Base-by-base conservation (phyloP, 116 monocot genomes). In the Cymodocea nodosa region DNA sequence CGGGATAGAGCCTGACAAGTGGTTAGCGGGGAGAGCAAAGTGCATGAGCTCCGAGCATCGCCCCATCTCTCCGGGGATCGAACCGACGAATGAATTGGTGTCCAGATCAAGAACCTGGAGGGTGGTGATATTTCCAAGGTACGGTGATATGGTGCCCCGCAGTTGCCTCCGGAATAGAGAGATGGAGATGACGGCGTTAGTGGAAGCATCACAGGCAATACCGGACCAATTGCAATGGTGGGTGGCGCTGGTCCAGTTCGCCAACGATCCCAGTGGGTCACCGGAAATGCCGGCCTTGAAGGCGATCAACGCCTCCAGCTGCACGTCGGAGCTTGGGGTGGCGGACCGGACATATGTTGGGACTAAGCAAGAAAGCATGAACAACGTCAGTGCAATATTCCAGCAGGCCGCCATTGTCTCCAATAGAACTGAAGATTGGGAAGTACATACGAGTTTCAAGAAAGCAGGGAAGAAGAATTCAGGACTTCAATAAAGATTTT, bases 171-270 rank as follows among this genome's bases (percentile, higher is more conserved):
- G 63, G 34, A 11, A 8, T 11, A 94, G 68, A 39, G 68, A 63
- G 10, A 89, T 80, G 10, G 80, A 77, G 11, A 81, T 40, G 23
- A 94, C 79, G 4, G 64, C 18, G 25, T 67, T 59, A 34, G 82
- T 74, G 15, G 78, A 60, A 51, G 79, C 34, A 63, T 86, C 86
- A 49, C 89, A 94, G 18, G 79, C 40, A 62, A 94, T 63, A 37
- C 94, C 94, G 6, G 76, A 52, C 89, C 89, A 94, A 69, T 76
- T 81, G 76, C 94, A 94, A 53, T 80, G 81, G 61, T 82, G 76
- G 15, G 67, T 52, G 5, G 64, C 16, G 49, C 22, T 44, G 0
- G 58, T 82, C 94, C 94, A 94, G 25, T 77, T 69, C 2, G 70
- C 50, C 61, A 94, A 52, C 12, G 66, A 64, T 13, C 75, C 84